Conservation (phyloP, 176 grass and related monocot genomes). For the Oryza brachyantha region DNA sequence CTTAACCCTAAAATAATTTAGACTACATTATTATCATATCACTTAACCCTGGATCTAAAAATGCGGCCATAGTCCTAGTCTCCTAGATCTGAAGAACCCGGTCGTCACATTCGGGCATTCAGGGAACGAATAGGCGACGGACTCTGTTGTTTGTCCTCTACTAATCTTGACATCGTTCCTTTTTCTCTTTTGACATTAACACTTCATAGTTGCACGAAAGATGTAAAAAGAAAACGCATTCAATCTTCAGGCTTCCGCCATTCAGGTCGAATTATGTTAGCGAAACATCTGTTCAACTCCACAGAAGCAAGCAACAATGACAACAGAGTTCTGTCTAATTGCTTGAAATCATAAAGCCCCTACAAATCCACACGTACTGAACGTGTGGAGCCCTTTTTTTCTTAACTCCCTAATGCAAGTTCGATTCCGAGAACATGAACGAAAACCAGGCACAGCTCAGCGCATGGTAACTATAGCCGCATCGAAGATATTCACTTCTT, state of each 20-base stretch:
- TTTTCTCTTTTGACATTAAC: neutral
- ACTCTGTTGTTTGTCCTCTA: neutral
- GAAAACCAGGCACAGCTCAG: constrained; percentile 29
- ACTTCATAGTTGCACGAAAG: neutral
- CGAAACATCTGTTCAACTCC: constrained; percentile 43
- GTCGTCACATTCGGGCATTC: neutral
- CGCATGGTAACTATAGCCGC: constrained; percentile 37
- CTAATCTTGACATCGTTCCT: neutral
- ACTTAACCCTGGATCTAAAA: no score
- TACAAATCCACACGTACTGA: constrained; percentile 35
- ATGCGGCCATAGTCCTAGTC: no score
- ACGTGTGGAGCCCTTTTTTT: constrained; percentile 17
- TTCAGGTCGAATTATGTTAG: constrained; percentile 58
- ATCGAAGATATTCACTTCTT: constrained; percentile 62
- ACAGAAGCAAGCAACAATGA: constrained; percentile 45
- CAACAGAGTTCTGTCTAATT: constrained; percentile 32
- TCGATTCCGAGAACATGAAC: constrained; percentile 25
- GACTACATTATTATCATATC: no score
- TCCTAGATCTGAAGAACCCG: no score
- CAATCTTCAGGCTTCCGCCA: constrained; percentile 40
- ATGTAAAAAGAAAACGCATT: constrained; percentile 23
- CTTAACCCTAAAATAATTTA: no score
- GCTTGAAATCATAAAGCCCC: constrained; percentile 43
- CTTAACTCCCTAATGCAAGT: constrained; percentile 41
- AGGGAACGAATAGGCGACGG: neutral